Conservation (phyloP, 306 rosid genomes). For the Cucurbita ficifolia region DNA sequence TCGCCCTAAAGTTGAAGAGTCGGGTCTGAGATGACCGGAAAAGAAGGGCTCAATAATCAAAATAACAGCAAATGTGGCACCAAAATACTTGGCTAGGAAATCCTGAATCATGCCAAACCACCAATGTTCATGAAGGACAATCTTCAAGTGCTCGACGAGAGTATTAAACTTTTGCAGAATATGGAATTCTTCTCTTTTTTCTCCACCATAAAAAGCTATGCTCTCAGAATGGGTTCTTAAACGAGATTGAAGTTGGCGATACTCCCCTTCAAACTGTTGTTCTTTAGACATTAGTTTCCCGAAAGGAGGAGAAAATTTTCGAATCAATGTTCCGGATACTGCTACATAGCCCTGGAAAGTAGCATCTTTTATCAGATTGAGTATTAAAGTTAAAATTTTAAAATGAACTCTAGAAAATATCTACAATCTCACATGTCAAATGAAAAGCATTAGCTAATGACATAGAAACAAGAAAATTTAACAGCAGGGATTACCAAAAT, state of each 20-base stretch:
- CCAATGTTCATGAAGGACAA: slow-evolving; percentile 87
- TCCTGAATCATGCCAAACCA: slow-evolving; percentile 99
- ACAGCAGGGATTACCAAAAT: slow-evolving; percentile 51
- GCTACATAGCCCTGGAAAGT: slow-evolving; percentile 72
- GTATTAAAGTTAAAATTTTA: neutral
- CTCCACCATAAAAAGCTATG: slow-evolving; percentile 94
- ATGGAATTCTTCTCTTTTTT: slow-evolving; percentile 76
- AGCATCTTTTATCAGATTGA: slow-evolving; percentile 16
- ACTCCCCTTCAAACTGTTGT: slow-evolving; percentile 96
- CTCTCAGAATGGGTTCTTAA: slow-evolving; percentile 96
- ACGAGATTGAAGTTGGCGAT: slow-evolving; percentile 89
- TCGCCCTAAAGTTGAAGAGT: slow-evolving; percentile 93
- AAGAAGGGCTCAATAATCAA: slow-evolving; percentile 94
- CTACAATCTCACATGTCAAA: slow-evolving; percentile 5
- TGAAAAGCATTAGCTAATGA: neutral
- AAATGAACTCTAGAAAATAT: slow-evolving; percentile 3
- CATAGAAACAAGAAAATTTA: slow-evolving; percentile 8
- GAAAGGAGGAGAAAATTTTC: slow-evolving; percentile 89
- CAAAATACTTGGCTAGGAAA: slow-evolving; percentile 84
- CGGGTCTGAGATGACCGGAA: slow-evolving; percentile 82
- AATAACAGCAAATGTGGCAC: slow-evolving; percentile 94
- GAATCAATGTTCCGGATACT: slow-evolving; percentile 68
- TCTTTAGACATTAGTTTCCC: slow-evolving; percentile 87
- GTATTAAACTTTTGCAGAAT: slow-evolving; percentile 67
- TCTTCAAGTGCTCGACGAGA: slow-evolving; percentile 46